These are phyloP conservation scores for Cystobasidiaceae sp. DNA, from an alignment of 1,284 basidiomycete species.

Conservation along the genomic window DNA sequence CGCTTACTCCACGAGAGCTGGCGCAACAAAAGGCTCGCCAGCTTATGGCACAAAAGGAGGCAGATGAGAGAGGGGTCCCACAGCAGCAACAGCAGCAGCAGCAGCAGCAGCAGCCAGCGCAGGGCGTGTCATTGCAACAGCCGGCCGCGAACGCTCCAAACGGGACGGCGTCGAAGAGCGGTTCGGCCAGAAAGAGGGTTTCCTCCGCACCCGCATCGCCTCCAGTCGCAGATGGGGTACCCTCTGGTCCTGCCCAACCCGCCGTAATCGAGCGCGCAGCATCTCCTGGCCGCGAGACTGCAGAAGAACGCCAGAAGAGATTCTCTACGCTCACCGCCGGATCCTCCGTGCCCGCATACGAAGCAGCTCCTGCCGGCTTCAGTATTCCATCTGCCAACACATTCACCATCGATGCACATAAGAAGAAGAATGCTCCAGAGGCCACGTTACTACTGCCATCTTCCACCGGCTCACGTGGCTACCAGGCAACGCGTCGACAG, in stretches of 20 bases:
- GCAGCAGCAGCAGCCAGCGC: neutral
- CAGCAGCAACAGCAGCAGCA: conserved; percentile 7
- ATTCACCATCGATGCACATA: conserved; percentile 21
- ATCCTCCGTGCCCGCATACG: neutral
- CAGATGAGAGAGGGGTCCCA: conserved; percentile 9
- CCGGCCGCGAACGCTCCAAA: too few species aligned
- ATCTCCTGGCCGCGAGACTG: conserved; percentile 13
- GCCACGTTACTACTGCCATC: conserved; percentile 21
- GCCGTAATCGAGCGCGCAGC: neutral
- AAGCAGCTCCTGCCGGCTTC: conserved; percentile 6
- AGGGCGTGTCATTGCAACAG: neutral
- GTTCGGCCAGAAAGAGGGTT: neutral
- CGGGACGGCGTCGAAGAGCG: too few species aligned
- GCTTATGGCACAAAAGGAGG: conserved; percentile 18
- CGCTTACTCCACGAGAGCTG: conserved; percentile 12
- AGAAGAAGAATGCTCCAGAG: conserved; percentile 27
- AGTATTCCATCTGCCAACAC: conserved; percentile 6
- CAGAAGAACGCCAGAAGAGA: conserved; percentile 22
- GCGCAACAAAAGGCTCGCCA: conserved; percentile 27
- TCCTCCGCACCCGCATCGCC: conserved; percentile 16
- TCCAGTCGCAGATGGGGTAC: too few species aligned
- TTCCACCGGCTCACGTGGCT: neutral
- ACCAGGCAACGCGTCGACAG: neutral
- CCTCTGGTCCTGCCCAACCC: neutral
- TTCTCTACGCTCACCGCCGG: conserved; percentile 9